A percentile compares a stretch with the other conserved stretches of the same genome.
phyloP scores from a whole-genome alignment of 1,139 yeast species.

The Kluyveromyces sp. region DNA sequence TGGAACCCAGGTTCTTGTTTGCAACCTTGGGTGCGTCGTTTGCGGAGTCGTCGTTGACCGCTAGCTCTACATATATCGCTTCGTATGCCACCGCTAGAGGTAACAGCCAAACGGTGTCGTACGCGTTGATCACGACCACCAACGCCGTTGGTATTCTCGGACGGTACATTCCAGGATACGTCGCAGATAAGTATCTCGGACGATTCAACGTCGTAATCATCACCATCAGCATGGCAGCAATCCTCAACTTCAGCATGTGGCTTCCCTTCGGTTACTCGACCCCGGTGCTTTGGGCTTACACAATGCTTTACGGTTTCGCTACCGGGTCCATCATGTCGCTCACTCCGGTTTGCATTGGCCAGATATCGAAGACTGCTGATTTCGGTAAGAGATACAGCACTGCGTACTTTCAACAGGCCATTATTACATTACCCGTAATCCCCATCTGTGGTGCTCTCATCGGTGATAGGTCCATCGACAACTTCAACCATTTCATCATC shows the following conservation, averaged over 20 bases:
- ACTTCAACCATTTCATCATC: conserved; percentile 18
- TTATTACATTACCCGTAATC: conserved; percentile 36
- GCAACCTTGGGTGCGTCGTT: conserved; percentile 39
- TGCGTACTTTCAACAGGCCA: conserved; percentile 35
- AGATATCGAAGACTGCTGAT: conserved; percentile 41
- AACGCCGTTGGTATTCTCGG: conserved; percentile 58
- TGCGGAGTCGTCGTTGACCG: conserved; percentile 49
- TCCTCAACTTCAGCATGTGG: conserved; percentile 30
- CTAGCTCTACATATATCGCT: conserved; percentile 45
- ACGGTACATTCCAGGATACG: conserved; percentile 45
- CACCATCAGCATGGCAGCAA: conserved; percentile 37
- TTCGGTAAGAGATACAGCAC: conserved; percentile 44
- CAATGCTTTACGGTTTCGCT: conserved; percentile 32
- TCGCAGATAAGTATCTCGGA: conserved; percentile 49
- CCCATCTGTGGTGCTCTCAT: conserved; percentile 44
- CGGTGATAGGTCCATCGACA: conserved; percentile 25
- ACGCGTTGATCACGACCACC: conserved; percentile 45
- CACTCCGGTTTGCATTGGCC: conserved; percentile 46
- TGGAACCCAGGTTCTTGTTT: conserved; percentile 35
- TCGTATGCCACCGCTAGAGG: conserved; percentile 51
- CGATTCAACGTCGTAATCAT: conserved; percentile 46
- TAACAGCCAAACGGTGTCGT: conserved; percentile 43
- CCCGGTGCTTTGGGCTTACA: conserved; percentile 30
- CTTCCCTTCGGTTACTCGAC: conserved; percentile 31
- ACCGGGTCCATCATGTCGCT: conserved; percentile 34